Percentiles rank a stretch among this genome's conserved stretches.
Conservation (phyloP, 352 stramenopile genomes). For the Elongisporangium senticosum region DNA sequence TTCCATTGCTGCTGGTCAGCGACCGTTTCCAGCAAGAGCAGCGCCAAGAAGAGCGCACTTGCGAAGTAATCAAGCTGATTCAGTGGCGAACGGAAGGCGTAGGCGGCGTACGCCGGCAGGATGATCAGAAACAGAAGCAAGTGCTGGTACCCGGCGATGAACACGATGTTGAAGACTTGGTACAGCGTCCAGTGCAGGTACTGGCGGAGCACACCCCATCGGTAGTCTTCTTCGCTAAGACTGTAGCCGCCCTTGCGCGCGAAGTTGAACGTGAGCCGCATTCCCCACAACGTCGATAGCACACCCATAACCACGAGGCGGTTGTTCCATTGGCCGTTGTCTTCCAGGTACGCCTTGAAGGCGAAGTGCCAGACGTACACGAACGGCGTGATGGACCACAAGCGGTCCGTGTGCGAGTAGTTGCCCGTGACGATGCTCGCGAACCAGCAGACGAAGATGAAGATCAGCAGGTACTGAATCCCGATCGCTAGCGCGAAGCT, state of each 20-base stretch:
- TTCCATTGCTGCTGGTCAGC: slow-evolving; percentile 91
- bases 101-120: slow-evolving; percentile 67
- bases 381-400: slow-evolving; percentile 88
- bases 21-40: slow-evolving; percentile 76
- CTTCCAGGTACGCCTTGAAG: slow-evolving; percentile 43
- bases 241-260: slow-evolving; percentile 87
- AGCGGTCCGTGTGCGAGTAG: slow-evolving; percentile 89
- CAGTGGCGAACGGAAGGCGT: slow-evolving; percentile 39
- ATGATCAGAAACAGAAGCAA: slow-evolving; percentile 78
- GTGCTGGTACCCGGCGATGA: slow-evolving; percentile 90
- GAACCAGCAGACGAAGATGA: slow-evolving; percentile 48
- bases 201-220: slow-evolving; percentile 83
- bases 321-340: slow-evolving; percentile 47
- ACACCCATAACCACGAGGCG: slow-evolving; percentile 72
- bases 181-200: slow-evolving; percentile 79
- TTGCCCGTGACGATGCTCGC: slow-evolving; percentile 78
- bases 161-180: slow-evolving; percentile 88
- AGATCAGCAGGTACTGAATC: slow-evolving; percentile 37
- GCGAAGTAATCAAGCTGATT: slow-evolving; percentile 67
- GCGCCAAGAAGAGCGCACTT: slow-evolving; percentile 51
- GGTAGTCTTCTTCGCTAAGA: slow-evolving; percentile 90
- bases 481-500: slow-evolving; percentile 32
- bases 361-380: slow-evolving; percentile 85
- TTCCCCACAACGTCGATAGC: slow-evolving; percentile 83
- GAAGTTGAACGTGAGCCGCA: slow-evolving; percentile 90